These are phyloP conservation scores for Oligophagozyma castellii DNA, from an alignment of 1,139 yeast species.

Conservation along the genomic window DNA sequence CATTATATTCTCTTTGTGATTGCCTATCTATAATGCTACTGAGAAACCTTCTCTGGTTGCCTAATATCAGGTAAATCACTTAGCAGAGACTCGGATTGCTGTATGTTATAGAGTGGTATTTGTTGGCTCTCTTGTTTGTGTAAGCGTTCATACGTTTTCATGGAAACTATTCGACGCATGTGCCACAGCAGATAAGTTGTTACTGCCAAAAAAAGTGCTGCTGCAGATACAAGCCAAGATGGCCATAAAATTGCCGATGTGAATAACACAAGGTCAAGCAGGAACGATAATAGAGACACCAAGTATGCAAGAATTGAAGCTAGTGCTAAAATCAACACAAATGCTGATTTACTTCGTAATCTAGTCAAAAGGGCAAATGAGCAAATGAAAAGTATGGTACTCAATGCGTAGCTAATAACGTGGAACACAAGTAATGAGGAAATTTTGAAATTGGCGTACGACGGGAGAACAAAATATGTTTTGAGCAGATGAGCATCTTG, in stretches of 20 bases:
- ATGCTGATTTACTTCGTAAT: slow-evolving; percentile 4
- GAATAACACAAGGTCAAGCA: slow-evolving; percentile 42
- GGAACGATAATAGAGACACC: slow-evolving; percentile 36
- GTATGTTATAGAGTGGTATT: no score
- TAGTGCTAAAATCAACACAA: slow-evolving; percentile 25
- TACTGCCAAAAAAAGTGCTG: slow-evolving; percentile 34
- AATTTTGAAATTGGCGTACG: slow-evolving; percentile 49
- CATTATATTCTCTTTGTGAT: no score
- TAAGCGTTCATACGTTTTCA: slow-evolving; percentile 25
- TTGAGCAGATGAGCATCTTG: neutral
- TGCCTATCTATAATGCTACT: no score
- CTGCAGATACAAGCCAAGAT: slow-evolving; percentile 53
- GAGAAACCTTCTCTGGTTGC: no score
- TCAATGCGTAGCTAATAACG: slow-evolving; percentile 64
- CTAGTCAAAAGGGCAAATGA: no score
- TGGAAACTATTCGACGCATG: slow-evolving; percentile 37
- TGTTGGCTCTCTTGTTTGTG: no score
- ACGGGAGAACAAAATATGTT: slow-evolving; percentile 27
- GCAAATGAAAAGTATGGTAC: slow-evolving; percentile 19
- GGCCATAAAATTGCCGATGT: slow-evolving; percentile 51
- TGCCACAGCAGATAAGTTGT: slow-evolving; percentile 16
- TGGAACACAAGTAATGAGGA: slow-evolving; percentile 68
- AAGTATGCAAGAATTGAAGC: slow-evolving; percentile 33
- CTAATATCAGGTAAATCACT: no score
- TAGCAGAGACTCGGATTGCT: no score